phyloP scores from a whole-genome alignment of 176 grass and related monocot species.

The Aegilops umbellulata region DNA sequence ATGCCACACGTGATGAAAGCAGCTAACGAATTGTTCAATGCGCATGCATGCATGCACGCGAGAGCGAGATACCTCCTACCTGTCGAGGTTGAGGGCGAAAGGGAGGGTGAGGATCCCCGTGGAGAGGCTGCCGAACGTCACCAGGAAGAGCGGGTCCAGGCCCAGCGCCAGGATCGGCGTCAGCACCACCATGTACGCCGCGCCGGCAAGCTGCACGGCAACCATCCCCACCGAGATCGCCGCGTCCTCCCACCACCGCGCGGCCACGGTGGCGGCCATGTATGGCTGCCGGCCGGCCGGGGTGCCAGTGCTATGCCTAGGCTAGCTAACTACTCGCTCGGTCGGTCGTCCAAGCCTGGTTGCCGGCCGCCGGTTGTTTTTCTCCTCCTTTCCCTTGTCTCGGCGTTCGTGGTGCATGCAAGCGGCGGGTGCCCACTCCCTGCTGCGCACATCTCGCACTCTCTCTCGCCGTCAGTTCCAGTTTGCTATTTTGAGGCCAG shows the following conservation, averaged over 20 bases:
- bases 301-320: not conserved
- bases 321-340: conserved; percentile 4
- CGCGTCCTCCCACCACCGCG: conserved; percentile 51
- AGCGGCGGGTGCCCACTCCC: not conserved
- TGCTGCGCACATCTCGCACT: not conserved
- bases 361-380: conserved; percentile 4
- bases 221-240: conserved; percentile 57
- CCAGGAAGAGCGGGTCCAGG: conserved; percentile 66
- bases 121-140: conserved; percentile 62
- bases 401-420: not conserved
- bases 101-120: conserved; percentile 50
- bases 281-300: not conserved
- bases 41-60: not conserved
- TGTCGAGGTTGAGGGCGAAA: conserved; percentile 57
- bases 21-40: not conserved
- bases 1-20: not conserved
- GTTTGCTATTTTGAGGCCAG: conserved; percentile 19
- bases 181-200: conserved; percentile 67
- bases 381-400: not conserved
- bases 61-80: conserved; percentile 18
- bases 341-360: not conserved
- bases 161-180: conserved; percentile 62
- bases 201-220: conserved; percentile 60
- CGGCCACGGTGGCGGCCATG: not conserved
- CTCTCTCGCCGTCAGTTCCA: not conserved